Percentiles rank a stretch among this genome's conserved stretches.
Evolutionary conservation across 78 protist species (phyloP).

Genomic region (Mastigamoeba balamuthi): DNA sequence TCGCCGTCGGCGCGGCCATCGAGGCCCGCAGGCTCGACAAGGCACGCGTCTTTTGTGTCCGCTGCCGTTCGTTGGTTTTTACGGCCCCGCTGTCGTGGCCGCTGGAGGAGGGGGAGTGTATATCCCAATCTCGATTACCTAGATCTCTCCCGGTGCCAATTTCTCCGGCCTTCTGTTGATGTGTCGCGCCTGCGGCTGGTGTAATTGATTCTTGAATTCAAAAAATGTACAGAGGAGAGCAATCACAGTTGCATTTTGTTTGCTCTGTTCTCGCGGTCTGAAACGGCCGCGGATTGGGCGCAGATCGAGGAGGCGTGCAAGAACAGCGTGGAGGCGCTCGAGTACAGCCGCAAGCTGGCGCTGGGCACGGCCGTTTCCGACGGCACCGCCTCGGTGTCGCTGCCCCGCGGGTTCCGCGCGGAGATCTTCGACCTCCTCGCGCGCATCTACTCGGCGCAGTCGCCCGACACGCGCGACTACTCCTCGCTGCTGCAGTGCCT

Average conservation of each 20-base stretch:
- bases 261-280: no score
- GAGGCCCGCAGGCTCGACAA: conserved; percentile 86
- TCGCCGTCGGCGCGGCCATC: conserved; percentile 82
- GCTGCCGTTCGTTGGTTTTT: conserved; percentile 15
- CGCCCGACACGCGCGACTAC: conserved; percentile 9
- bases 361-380: background rate
- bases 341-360: background rate
- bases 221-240: no score
- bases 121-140: conserved; percentile 4
- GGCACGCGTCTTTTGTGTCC: conserved; percentile 39
- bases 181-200: conserved; percentile 15
- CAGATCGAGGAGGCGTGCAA: no score
- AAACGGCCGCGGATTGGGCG: no score
- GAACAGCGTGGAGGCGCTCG: no score
- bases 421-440: background rate
- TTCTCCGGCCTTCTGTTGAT: conserved; percentile 26
- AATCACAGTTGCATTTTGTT: no score
- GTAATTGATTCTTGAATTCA: conserved; percentile 22
- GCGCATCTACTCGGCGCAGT: conserved; percentile 27
- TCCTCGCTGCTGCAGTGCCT: conserved; percentile 13
- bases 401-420: background rate
- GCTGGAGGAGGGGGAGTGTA: conserved; percentile 1
- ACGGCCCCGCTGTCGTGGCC: conserved; percentile 42
- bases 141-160: conserved; percentile 6
- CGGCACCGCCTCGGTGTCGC: background rate